A percentile compares a stretch with the other conserved stretches of the same genome.
Evolutionary conservation across 2,329 filamentous ascomycete species (phyloP).

Genomic region (Fusarium sp.): DNA sequence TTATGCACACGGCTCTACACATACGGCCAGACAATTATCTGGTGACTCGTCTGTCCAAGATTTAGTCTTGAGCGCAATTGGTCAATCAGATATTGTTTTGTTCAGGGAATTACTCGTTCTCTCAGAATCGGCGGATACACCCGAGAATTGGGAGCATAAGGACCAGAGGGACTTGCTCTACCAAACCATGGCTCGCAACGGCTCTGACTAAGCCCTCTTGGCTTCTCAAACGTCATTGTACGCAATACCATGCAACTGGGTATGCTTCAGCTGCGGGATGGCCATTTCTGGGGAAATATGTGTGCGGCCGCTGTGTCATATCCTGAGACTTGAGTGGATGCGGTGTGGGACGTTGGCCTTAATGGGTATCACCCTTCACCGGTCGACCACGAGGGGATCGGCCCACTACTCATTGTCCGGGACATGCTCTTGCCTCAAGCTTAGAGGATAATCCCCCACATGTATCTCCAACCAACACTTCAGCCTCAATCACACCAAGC

Average conservation of each 20-base stretch:
- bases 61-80: slow-evolving; percentile 5
- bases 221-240: slow-evolving; percentile 42
- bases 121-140: not conserved
- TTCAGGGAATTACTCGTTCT: slow-evolving; percentile 1
- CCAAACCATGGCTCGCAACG: slow-evolving; percentile 4
- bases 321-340: slow-evolving; percentile 36
- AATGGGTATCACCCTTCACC: slow-evolving; percentile 33
- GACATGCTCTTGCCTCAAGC: slow-evolving; percentile 17
- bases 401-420: slow-evolving; percentile 34
- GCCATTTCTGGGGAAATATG: slow-evolving; percentile 45
- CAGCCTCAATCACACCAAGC: slow-evolving; percentile 37
- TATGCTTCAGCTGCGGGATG: slow-evolving; percentile 44
- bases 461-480: slow-evolving; percentile 37
- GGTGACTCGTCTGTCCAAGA: slow-evolving; percentile 1
- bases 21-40: slow-evolving; percentile 2
- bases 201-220: slow-evolving; percentile 27
- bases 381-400: slow-evolving; percentile 36
- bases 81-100: slow-evolving; percentile 4
- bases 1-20: slow-evolving; percentile 28
- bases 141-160: not conserved
- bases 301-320: slow-evolving; percentile 36
- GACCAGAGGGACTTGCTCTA: slow-evolving; percentile 3
- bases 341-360: slow-evolving; percentile 39
- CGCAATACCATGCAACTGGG: slow-evolving; percentile 24
- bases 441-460: slow-evolving; percentile 44